phyloP scores from a whole-genome alignment of 192 early-diverging fungal genomes.

The Phlyctochytrium arcticum region DNA sequence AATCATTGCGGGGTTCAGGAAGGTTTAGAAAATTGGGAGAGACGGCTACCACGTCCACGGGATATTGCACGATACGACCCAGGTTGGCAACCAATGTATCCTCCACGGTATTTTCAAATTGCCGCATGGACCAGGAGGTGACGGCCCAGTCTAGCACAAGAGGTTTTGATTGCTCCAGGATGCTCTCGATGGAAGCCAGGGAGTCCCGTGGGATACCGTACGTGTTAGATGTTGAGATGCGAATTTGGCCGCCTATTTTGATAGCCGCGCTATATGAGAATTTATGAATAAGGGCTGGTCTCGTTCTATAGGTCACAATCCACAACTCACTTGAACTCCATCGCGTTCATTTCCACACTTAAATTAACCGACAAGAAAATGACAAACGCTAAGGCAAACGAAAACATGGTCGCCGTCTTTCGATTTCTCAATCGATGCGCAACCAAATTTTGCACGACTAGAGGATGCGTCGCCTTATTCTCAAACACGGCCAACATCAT shows the following conservation, averaged over 20 bases:
- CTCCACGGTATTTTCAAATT: neutral
- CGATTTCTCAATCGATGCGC: conserved; percentile 25
- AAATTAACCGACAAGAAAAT: conserved; percentile 24
- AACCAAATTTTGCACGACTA: conserved; percentile 24
- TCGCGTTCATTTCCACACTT: conserved; percentile 7
- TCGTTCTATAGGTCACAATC: neutral
- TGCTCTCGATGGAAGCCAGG: neutral
- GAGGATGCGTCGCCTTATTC: conserved; percentile 6
- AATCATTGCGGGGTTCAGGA: neutral
- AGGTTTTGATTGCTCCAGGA: neutral
- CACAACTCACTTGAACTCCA: conserved; percentile 19
- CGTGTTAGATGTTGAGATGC: neutral
- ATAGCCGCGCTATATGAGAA: conserved; percentile 3
- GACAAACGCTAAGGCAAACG: conserved; percentile 24
- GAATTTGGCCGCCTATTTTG: conserved; percentile 6
- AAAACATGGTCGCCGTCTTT: conserved; percentile 27
- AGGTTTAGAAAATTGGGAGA: conserved; percentile 23
- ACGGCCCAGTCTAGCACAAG: conserved; percentile 22
- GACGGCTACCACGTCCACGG: conserved; percentile 10
- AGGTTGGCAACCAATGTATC: conserved; percentile 20
- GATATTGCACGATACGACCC: conserved; percentile 5
- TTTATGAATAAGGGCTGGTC: too few relatives aligned
- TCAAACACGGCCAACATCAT: conserved; percentile 20
- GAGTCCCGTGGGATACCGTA: neutral
- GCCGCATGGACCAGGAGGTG: neutral